A percentile compares a stretch with the other conserved stretches of the same genome.
Conservation (phyloP, 106 monocot genomes). For the Chionographis japonica region DNA sequence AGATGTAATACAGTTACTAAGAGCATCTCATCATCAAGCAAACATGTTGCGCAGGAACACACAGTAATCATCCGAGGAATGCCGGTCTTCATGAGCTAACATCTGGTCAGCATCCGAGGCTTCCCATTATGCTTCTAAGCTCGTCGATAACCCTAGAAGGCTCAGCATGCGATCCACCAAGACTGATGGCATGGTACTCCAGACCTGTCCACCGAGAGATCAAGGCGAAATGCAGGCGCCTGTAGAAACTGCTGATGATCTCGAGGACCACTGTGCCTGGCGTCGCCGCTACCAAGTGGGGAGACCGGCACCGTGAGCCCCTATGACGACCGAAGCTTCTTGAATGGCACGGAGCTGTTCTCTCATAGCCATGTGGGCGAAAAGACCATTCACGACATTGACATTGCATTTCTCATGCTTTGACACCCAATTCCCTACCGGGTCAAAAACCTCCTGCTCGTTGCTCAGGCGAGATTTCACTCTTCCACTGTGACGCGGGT, state of each 20-base stretch:
- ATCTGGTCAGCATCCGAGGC: slow-evolving; percentile 60
- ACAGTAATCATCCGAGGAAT: too few relatives aligned
- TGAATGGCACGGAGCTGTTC: slow-evolving; percentile 68
- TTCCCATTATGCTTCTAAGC: slow-evolving; percentile 55
- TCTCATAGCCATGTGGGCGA: slow-evolving; percentile 85
- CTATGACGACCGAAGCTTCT: slow-evolving; percentile 84
- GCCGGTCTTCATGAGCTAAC: too few relatives aligned
- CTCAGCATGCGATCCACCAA: slow-evolving; percentile 65
- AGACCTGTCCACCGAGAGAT: slow-evolving; percentile 90
- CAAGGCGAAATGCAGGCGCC: slow-evolving; percentile 77
- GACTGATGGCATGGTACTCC: slow-evolving; percentile 81
- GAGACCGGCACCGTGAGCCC: slow-evolving; percentile 94
- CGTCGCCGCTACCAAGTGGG: slow-evolving; percentile 69
- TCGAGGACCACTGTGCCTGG: slow-evolving; percentile 64
- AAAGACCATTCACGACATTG: slow-evolving; percentile 76
- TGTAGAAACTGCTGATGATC: slow-evolving; percentile 80
- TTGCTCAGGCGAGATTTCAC: slow-evolving; percentile 77
- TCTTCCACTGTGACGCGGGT: slow-evolving; percentile 80
- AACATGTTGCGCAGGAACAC: too few relatives aligned
- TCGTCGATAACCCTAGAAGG: slow-evolving; percentile 47
- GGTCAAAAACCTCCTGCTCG: slow-evolving; percentile 72
- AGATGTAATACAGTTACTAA: too few relatives aligned
- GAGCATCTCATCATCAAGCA: too few relatives aligned
- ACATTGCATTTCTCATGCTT: slow-evolving; percentile 58
- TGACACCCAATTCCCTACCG: slow-evolving; percentile 57